Base-by-base conservation (phyloP, 2,329 filamentous ascomycete species). In the Metarhizium brunneum region DNA sequence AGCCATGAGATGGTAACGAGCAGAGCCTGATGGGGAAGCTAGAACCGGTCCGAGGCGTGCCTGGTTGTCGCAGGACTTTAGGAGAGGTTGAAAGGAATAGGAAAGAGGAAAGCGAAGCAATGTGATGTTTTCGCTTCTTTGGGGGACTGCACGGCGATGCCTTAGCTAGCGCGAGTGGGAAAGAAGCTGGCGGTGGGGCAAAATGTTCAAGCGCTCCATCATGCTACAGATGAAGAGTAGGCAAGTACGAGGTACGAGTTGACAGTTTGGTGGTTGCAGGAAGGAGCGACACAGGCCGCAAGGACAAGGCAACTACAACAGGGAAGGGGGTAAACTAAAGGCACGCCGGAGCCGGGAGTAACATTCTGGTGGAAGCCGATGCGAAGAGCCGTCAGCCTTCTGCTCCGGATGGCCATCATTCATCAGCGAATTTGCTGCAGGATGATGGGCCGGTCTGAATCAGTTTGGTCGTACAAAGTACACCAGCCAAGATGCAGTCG, bases 1-100 rank as follows among this genome's bases (percentile, higher is more conserved):
- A 51, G 58, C 59, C 59, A 61, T 57, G 56, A 42, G 29, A 14
- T 45, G 2, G 48, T 20, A 25, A 11, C 38, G 47, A 25, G 16
- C 47, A 42, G 47, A 4, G 52, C 32, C 35, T 20, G 45, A 10
- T 10, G 47, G 45, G 38, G 3, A 42, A 54, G 56, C 25, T 30
- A 56, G 36, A 52, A 29, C 35, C 32, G 35, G 8, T 54, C 32
- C 35, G 30, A 54, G 30, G 43, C 40, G 40, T 53, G 42, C 38
- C 48, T 51, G 47, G 18, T 36, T 18, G 52, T 40, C n/a, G 14
- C 52, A n/a, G 30, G 35, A 11, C 32, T 42, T 16, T 25, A 7
- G 16, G 18, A n/a, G 35, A 32, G 35, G 16, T 49, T 49, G 52
- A 32, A 48, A 45, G 18, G 36, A 43, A 25, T 38, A 54, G 29